These are phyloP conservation scores for Omphalotus guepiniiformis DNA, from an alignment of 768 basidiomycete genomes.

Conservation along the genomic window DNA sequence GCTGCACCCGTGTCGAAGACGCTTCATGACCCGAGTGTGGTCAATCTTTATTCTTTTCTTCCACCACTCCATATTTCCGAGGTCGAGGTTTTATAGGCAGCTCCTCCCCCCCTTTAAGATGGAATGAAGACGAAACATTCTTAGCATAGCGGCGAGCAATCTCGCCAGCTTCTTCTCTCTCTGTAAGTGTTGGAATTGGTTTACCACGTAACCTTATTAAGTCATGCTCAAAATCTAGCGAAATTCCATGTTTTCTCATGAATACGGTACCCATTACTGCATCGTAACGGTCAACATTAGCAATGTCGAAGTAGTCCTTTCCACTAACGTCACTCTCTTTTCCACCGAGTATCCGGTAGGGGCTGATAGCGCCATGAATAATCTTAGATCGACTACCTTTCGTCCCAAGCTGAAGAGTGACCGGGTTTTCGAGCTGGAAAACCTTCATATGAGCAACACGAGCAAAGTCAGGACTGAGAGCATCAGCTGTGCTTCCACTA, in stretches of 20 bases:
- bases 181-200: constrained; percentile 3
- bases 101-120: background rate
- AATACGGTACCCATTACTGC: constrained; percentile 21
- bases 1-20: background rate
- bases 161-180: background rate
- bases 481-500: constrained; percentile 16
- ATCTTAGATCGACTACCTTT: constrained; percentile 17
- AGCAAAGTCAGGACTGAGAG: constrained; percentile 17
- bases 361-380: constrained; percentile 10
- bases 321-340: background rate
- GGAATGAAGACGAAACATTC: background rate
- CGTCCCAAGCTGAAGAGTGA: constrained; percentile 17
- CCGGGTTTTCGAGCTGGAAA: constrained; percentile 12
- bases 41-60: background rate
- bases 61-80: background rate
- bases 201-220: constrained; percentile 3
- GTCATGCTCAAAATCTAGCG: constrained; percentile 14
- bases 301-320: constrained; percentile 20
- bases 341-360: background rate
- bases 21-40: background rate
- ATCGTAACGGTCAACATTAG: constrained; percentile 23
- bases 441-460: constrained; percentile 7
- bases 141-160: background rate
- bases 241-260: constrained; percentile 12
- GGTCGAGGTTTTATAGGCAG: background rate